Conservation (phyloP, 2,329 filamentous ascomycete species). For the Penicillium thymicola region DNA sequence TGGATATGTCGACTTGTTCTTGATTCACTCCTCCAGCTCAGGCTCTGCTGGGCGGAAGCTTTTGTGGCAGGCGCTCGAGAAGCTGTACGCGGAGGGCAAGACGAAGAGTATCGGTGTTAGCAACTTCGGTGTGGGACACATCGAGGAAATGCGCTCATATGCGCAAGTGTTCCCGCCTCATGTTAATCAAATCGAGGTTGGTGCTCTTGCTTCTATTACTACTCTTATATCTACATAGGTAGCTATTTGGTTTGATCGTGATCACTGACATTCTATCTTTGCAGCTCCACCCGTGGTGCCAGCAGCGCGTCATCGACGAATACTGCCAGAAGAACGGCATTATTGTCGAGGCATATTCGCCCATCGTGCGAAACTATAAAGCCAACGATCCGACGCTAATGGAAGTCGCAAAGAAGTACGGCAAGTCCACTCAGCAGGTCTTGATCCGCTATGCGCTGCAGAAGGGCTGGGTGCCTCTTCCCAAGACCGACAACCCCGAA, state of each 20-base stretch:
- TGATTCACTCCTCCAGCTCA: slow-evolving; percentile 64
- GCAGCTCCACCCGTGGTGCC: slow-evolving; percentile 69
- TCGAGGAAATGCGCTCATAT: slow-evolving; percentile 65
- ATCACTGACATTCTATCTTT: slow-evolving; percentile 14
- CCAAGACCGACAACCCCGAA: slow-evolving; percentile 68
- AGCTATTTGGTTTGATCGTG: neutral
- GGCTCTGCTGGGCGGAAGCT: slow-evolving; percentile 56
- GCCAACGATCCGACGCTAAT: slow-evolving; percentile 65
- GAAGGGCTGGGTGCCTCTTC: slow-evolving; percentile 69
- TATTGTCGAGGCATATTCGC: slow-evolving; percentile 53
- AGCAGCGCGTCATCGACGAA: slow-evolving; percentile 58
- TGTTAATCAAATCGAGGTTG: slow-evolving; percentile 70
- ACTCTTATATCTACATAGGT: neutral
- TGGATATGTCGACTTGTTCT: slow-evolving; percentile 68
- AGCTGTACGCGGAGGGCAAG: slow-evolving; percentile 57
- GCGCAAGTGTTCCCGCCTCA: slow-evolving; percentile 67
- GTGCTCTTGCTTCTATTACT: slow-evolving; percentile 20
- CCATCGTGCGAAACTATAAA: slow-evolving; percentile 64
- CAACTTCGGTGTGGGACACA: slow-evolving; percentile 66
- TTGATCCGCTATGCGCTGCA: slow-evolving; percentile 79
- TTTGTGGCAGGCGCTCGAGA: slow-evolving; percentile 66
- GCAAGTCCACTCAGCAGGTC: slow-evolving; percentile 71
- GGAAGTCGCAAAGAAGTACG: slow-evolving; percentile 66
- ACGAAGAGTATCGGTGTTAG: slow-evolving; percentile 67
- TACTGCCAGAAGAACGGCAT: slow-evolving; percentile 55